phyloP scores from a whole-genome alignment of 441 rosid species.

The Eugenia klotzschiana region DNA sequence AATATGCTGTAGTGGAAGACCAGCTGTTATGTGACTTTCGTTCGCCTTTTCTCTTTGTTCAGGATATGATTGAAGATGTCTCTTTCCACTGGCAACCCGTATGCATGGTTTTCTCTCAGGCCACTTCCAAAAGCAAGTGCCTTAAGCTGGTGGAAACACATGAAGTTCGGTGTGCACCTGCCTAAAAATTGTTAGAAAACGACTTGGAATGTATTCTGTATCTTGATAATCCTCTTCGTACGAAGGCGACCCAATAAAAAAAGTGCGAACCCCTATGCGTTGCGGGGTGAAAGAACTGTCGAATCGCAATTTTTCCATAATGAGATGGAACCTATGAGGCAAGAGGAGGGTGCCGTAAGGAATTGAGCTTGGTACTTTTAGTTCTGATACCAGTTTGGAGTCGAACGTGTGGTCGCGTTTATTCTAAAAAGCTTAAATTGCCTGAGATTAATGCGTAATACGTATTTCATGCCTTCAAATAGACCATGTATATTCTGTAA shows the following conservation, averaged over 20 bases:
- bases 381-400: neutral
- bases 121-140: neutral
- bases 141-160: neutral
- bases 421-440: neutral
- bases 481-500: neutral
- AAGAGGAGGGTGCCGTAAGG: too few species aligned
- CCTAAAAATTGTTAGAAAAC: neutral
- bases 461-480: neutral
- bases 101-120: neutral
- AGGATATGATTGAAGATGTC: neutral
- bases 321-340: neutral
- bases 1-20: neutral
- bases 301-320: neutral
- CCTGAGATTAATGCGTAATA: neutral
- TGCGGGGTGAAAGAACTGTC: neutral
- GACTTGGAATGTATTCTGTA: neutral
- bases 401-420: neutral
- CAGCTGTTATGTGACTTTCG: neutral
- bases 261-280: neutral
- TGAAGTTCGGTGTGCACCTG: neutral
- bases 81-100: neutral
- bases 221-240: neutral
- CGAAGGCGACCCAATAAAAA: neutral
- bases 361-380: too few species aligned
- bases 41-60: neutral